Evolutionary conservation across 768 basidiomycete species (phyloP), one percentile per base, ranked within the genome.

Genomic region (Pleurotus pulmonarius): DNA sequence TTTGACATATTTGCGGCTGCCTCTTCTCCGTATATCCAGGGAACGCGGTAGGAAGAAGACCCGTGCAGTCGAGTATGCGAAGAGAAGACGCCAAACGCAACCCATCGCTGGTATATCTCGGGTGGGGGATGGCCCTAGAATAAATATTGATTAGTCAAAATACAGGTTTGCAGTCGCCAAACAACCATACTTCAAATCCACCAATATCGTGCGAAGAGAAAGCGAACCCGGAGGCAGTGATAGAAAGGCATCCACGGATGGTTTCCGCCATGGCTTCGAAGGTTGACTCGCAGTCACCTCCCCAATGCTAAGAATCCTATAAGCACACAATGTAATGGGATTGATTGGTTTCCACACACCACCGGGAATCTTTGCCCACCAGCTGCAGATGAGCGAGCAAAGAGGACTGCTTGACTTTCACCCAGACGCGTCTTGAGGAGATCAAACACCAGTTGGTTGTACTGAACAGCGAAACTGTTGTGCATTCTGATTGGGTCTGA

Each of bases 231-330:
- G 86, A 87, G 4, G 77, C 57, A 1, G 85, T 85, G 54, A 90
- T 68, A 39, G 83, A 85, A n/a, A 91, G 69, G 15, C 75, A 74
- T 8, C 88, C 88, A 4, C 87, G 77, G 51, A 89, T 69, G 1
- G 86, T 81, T 68, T 91, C 87, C 0, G 85, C 85, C 87, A 91
- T 90, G 3, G 86, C 88, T 65, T 87, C 86, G 71, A 81, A 89
- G 1, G 86, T 87, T 4, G 85, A 85, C 64, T 88, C 87, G 68
- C 87, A 88, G 59, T 90, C 87, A 2, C 88, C 87, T 48, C 85
- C 84, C 86, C 86, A 86, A 64, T 87, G 85, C 54, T 55, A 44
- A 1, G 11, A 5, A 18, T 9, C 16, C 20, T 13, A 15, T 25
- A 20, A 11, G 16, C 7, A 41, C 11, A 8, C 8, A 16, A 25